Evolutionary conservation across 2,329 filamentous ascomycete species (phyloP), one percentile per base, ranked within the genome.

Genomic region (Harringtonia lauricola): DNA sequence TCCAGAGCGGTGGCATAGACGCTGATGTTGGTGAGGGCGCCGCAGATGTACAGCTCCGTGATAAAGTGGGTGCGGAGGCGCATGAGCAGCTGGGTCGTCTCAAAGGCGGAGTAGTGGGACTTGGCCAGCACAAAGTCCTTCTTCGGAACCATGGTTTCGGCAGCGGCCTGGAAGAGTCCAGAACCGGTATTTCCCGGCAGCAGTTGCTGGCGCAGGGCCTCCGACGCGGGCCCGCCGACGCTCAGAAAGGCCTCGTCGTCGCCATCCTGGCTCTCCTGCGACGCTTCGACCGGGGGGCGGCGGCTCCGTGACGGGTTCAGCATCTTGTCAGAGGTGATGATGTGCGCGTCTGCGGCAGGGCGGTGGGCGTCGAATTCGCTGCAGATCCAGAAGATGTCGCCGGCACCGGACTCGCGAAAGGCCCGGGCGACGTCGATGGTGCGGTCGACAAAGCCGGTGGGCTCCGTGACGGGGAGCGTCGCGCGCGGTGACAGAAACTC

Each of bases 1-100:
- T 95, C 92, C 49, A 94, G 71, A 4, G 88, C 88, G 1, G 90
- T 95, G 8, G 92, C 90, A 57, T 92, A 88, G 38, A 96, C 81
- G 28, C 88, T 89, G 30, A 94, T 69, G 55, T 96, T 95, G 36
- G 83, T 86, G 39, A 94, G 72, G 36, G 84, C 83, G 19, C 92
- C 92, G 55, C 86, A 94, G 21, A 96, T 76, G 61, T 85, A 95
- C 13, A 98, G 68, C 55, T 95, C 85, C 2, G 88, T 95, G 46
- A 94, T 79, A 52, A 95, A 81, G 50, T 81, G 84, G n/a, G 80
- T 79, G n/a, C 89, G 78, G 37, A 96, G 65, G n/a, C 79, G 71
- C 40, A 83, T 71, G 8, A 96, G 71, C 15, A 96, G 69, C 39
- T 76, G 73, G 0, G 82, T 86, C 9, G 76, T 78, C 42, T 79